phyloP scores from a whole-genome alignment of 768 basidiomycete species.

The Auricularia sp. region DNA sequence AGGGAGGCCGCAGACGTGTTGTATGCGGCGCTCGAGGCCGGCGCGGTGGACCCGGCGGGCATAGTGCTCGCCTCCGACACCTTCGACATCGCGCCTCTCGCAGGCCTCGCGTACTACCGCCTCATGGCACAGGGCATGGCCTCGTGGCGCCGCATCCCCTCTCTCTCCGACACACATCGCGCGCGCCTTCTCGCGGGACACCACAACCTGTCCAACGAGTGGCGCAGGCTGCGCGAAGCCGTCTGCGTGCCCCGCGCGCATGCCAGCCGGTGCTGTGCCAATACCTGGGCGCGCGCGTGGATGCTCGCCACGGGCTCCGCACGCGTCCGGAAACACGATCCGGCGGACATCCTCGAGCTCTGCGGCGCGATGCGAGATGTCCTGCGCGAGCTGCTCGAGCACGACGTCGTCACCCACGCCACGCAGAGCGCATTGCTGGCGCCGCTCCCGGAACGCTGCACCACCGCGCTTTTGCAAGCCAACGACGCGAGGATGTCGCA shows the following conservation, averaged over 20 bases:
- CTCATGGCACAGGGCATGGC: background rate
- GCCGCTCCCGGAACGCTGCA: background rate
- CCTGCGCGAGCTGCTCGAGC: background rate
- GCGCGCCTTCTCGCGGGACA: background rate
- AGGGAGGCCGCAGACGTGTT: background rate
- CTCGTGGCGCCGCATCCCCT: background rate
- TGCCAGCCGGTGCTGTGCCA: background rate
- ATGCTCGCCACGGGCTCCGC: background rate
- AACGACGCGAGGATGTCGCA: background rate
- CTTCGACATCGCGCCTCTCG: background rate
- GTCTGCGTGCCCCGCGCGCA: background rate
- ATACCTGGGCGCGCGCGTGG: background rate
- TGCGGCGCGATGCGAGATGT: background rate
- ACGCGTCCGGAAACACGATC: background rate
- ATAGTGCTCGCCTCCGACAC: background rate
- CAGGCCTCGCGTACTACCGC: background rate
- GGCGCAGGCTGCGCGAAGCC: background rate
- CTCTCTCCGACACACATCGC: background rate
- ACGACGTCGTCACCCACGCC: constrained; percentile 1
- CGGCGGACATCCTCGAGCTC: background rate
- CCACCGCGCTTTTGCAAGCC: background rate
- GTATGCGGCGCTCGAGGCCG: background rate
- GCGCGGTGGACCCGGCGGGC: background rate
- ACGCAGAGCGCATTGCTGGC: background rate
- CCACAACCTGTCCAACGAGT: background rate